Evolutionary conservation across 768 basidiomycete species (phyloP), one percentile per base, ranked within the genome.

Genomic region (Hygrophoropsis aurantiaca): DNA sequence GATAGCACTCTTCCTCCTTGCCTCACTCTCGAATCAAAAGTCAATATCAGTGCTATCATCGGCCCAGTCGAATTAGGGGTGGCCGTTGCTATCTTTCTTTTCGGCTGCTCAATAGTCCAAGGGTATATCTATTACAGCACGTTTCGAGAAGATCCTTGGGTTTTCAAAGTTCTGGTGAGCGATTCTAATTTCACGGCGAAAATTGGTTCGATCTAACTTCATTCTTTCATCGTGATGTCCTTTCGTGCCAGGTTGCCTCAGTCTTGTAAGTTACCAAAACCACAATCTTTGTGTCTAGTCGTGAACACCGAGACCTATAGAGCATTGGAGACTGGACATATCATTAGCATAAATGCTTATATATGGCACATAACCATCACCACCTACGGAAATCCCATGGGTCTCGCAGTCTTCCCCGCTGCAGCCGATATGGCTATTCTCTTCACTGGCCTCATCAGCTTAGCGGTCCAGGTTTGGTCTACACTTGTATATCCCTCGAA

Each of bases 41-140:
- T 30, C 27, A 30, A 30, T 30, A 13, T 30, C 27, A 30, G 27
- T 13, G 27, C 27, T 30, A 7, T 47, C 34, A 24, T 51, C 13
- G 56, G 50, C 10, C 51, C 55, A 4, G 19, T 52, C 21, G 50
- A 52, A 32, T 40, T 55, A 15, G 44, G 56, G 16, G 47, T 43
- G n/a, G 25, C 52, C 11, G 33, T 51, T 11, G 45, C 41, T 2
- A 30, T 43, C 5, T 34, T 44, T 10, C 43, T 57, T 19, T 54
- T 57, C 20, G 56, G 54, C 7, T 40, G 56, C 25, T 27, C 47
- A 15, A 42, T 39, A 5, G 37, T 40, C n/a, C 56, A 57, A 44
- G 20, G 40, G 8, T 55, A 52, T 40, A 20, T 44, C 11, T 57
- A 57, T 42, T 49, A 49, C 38, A 27, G 44, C 15, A 49, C 16